phyloP scores from a whole-genome alignment of 2,329 filamentous ascomycete genomes.

The Rutstroemia sp. region DNA sequence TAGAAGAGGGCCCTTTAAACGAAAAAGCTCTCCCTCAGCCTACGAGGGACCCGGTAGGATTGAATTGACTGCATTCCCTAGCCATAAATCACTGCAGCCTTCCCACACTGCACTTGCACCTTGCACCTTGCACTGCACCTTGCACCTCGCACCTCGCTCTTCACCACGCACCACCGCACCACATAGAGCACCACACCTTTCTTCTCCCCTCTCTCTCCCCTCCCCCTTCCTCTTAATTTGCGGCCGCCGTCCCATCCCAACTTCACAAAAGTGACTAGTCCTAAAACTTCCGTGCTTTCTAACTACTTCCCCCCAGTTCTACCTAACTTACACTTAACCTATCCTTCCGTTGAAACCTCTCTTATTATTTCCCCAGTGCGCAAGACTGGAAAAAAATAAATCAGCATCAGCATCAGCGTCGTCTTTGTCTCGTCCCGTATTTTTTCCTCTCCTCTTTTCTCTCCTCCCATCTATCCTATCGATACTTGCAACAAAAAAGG shows the following conservation, averaged over 20 bases:
- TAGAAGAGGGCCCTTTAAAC: too few relatives aligned
- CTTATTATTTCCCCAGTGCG: too few relatives aligned
- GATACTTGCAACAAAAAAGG: not conserved
- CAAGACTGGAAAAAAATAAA: not conserved
- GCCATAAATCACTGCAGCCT: not conserved
- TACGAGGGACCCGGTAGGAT: too few relatives aligned
- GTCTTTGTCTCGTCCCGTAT: not conserved
- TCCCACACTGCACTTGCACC: not conserved
- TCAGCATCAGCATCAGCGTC: not conserved
- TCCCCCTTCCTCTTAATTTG: not conserved
- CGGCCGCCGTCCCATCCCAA: not conserved
- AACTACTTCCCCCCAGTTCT: constrained; percentile 6
- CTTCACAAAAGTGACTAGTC: constrained; percentile 2
- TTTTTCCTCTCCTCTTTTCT: not conserved
- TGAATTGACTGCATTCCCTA: not conserved
- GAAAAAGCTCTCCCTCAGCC: too few relatives aligned
- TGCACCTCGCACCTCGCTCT: not conserved
- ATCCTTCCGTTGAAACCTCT: not conserved
- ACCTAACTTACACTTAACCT: constrained; percentile 1
- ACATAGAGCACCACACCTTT: not conserved
- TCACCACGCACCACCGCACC: not conserved
- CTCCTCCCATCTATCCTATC: not conserved
- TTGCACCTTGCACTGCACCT: too few relatives aligned
- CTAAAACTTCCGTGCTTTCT: constrained; percentile 3
- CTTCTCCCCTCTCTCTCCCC: not conserved